These are phyloP conservation scores for Salmacisia buchloeana DNA, from an alignment of 1,284 basidiomycete species.

Conservation along the genomic window DNA sequence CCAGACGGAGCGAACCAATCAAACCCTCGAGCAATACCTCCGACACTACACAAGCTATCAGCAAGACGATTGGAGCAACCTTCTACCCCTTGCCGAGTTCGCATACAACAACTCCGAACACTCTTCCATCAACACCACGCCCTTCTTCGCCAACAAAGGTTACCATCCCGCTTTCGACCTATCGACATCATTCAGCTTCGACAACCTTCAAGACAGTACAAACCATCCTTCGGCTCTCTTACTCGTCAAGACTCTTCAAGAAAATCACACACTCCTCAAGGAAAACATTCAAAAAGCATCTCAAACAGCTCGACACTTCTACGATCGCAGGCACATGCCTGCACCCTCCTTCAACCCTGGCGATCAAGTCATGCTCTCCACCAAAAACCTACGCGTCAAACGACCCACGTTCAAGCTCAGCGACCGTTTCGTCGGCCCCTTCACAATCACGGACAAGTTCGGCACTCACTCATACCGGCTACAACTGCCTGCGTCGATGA, in stretches of 20 bases:
- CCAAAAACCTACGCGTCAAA: neutral
- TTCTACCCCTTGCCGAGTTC: constrained; percentile 10
- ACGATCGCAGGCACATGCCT: neutral
- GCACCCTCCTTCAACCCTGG: neutral
- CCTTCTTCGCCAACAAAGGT: constrained; percentile 7
- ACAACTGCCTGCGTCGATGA: neutral
- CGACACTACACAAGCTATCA: constrained; percentile 22
- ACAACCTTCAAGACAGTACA: neutral
- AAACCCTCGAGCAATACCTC: constrained; percentile 48
- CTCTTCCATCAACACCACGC: constrained; percentile 7
- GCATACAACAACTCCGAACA: constrained; percentile 11
- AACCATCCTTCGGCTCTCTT: neutral
- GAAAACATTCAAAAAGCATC: neutral
- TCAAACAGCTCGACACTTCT: neutral
- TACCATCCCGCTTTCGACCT: constrained; percentile 8
- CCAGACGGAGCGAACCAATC: constrained; percentile 55
- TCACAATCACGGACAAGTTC: constrained; percentile 1
- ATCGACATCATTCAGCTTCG: neutral
- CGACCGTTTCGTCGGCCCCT: constrained; percentile 11
- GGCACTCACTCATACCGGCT: neutral
- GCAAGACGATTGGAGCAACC: constrained; percentile 20
- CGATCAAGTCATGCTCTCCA: neutral
- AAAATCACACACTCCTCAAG: neutral
- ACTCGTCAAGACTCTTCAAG: neutral
- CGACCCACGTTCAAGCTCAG: neutral